Base-by-base conservation (phyloP, 2,329 filamentous ascomycete species). In the Lojkania enalia region DNA sequence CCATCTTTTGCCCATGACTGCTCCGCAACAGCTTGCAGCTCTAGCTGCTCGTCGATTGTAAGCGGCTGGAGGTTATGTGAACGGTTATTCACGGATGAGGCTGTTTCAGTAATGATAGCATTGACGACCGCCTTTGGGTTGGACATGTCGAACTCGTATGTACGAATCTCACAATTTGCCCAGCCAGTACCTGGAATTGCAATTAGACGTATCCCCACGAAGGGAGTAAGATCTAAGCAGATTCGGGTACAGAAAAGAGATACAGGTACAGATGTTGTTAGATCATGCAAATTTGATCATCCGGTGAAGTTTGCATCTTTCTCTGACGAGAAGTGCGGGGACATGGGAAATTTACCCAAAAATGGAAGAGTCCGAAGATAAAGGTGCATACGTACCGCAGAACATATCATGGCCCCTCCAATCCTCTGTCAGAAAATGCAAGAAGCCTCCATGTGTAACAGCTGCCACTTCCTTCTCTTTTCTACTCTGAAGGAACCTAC, bases 101-200 rank as follows among this genome's bases (percentile, higher is more conserved):
- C 9, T 11, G 43, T 52, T 33, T 57, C 54, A n/a, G 44, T 20
- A 9, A 54, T 44, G 4, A 35, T 35, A 4, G 56, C 54, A 13
- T 52, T 45, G 6, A 33, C 38, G 7, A 43, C 41, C 14, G 29
- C 35, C 2, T 15, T n/a, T 3, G 21, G 19, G 9, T 41, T 50
- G 1, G 39, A 48, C 12, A 31, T 30, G 23, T 56, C 52, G 39
- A 60, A 57, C 2, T 12, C 15, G 23, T 57, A 57, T 2, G 46
- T 45, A 2, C 57, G 45, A 16, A 44, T 30, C 16, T 60, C 57
- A 25, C 45, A 50, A 19, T 57, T 60, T 16, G 44, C 32, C 57
- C 55, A 60, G 7, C 55, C 54, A 4, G 55, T 58, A 2, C 56
- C 56, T 60, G 18, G 5, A 33, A 15, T n/a, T n/a, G n/a, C n/a